phyloP scores from a whole-genome alignment of 2,329 filamentous ascomycete genomes.

The Hypomyces rosellus region DNA sequence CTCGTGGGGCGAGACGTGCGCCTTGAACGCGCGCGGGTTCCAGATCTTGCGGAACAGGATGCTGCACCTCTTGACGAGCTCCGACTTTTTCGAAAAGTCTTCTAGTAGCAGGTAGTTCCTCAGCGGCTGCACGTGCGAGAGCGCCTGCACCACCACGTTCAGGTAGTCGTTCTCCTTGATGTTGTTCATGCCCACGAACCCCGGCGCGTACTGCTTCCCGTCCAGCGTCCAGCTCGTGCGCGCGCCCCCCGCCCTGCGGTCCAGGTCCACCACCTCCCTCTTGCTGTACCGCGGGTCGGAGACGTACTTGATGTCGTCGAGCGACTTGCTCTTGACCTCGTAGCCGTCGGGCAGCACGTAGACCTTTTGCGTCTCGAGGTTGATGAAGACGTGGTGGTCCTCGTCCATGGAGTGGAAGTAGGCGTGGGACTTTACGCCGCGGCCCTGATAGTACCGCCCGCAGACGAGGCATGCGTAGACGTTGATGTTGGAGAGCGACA shows the following conservation, averaged over 20 bases:
- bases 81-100: conserved; percentile 62
- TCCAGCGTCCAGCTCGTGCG: conserved; percentile 65
- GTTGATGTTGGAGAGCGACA: conserved; percentile 96
- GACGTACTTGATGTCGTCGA: conserved; percentile 98
- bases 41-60: conserved; percentile 94
- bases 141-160: conserved; percentile 87
- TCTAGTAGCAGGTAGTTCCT: conserved; percentile 90
- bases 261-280: conserved; percentile 72
- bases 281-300: conserved; percentile 83
- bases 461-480: conserved; percentile 97
- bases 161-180: conserved; percentile 99
- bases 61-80: conserved; percentile 81
- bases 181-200: conserved; percentile 98
- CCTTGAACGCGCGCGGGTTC: conserved; percentile 95
- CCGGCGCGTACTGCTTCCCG: conserved; percentile 82
- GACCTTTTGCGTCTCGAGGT: conserved; percentile 87
- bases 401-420: conserved; percentile 97
- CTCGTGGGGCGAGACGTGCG: conserved; percentile 95
- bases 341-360: conserved; percentile 95
- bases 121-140: conserved; percentile 83
- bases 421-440: conserved; percentile 88
- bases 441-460: conserved; percentile 94
- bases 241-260: conserved; percentile 57
- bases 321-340: conserved; percentile 86
- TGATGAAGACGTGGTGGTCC: conserved; percentile 96